Evolutionary conservation across 2,329 filamentous ascomycete genomes (phyloP).

Genomic region (Fusarium subglutinans): DNA sequence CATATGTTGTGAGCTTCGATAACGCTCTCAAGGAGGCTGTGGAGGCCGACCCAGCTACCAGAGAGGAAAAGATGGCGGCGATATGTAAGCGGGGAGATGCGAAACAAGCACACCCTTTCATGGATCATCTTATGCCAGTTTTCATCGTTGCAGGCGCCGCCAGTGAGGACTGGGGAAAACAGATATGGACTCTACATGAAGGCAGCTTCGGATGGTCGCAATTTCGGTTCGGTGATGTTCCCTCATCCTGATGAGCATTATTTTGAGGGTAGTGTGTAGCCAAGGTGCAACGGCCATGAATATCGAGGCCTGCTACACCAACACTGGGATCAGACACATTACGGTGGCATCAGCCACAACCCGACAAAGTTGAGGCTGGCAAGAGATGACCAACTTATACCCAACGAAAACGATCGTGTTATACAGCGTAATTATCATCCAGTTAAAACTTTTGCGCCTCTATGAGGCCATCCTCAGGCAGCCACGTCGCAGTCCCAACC

Average conservation of each 20-base stretch:
- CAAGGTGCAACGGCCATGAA: neutral
- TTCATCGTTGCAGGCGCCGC: conserved; percentile 59
- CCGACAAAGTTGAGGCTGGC: neutral
- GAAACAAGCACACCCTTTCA: conserved; percentile 57
- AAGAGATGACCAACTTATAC: neutral
- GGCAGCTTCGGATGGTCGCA: conserved; percentile 58
- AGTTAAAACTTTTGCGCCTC: neutral
- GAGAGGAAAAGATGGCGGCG: conserved; percentile 53
- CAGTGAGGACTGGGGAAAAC: conserved; percentile 52
- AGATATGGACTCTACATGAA: conserved; percentile 58
- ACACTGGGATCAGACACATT: neutral
- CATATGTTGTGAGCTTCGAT: conserved; percentile 72
- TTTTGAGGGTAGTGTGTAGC: conserved; percentile 3
- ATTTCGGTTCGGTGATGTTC: conserved; percentile 56
- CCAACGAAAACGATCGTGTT: neutral
- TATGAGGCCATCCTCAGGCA: conserved; percentile 13
- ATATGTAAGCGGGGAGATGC: conserved; percentile 55
- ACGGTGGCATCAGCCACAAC: neutral
- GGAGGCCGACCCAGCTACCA: conserved; percentile 51
- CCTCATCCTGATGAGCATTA: conserved; percentile 5
- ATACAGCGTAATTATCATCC: neutral
- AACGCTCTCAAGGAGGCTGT: conserved; percentile 73
- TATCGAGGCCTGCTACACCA: neutral
- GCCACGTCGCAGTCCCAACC: conserved; percentile 22
- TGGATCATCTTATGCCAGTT: conserved; percentile 61